Evolutionary conservation across 768 basidiomycete genomes (phyloP), one percentile per base, ranked within the genome.

Genomic region (Pulveroboletus sp.): DNA sequence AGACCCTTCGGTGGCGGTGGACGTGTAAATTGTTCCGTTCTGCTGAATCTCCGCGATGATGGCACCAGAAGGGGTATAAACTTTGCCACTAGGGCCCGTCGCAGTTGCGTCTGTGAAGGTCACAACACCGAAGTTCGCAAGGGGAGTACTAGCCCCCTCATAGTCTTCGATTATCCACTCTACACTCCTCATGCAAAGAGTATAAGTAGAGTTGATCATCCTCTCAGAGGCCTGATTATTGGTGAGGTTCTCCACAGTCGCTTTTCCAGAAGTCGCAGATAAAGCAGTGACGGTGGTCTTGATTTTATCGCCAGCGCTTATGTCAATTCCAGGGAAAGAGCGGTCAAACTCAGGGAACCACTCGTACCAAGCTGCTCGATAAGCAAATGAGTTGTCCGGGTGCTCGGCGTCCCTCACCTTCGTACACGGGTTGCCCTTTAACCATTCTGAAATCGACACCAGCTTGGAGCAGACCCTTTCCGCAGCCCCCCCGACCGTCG

Each of bases 121-220:
- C 27, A 29, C 27, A 12, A 12, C 12, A 12, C 27, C 27, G 12
- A 29, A 29, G 27, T 29, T 12, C 12, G 27, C 27, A 12, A 29
- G 35, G 1, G 46, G 34, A 44, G 57, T 58, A 5, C 43, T 41
- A 20, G 13, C 6, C 11, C 53, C 16, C 30, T 47, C 24, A 38
- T 52, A 47, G 53, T 63, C 60, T 13, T 60, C 57, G 6, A 63
- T 53, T 38, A 57, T 59, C 61, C 61, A 62, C 47, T 62, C 61
- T 10, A 54, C 61, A n/a, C 50, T 49, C 41, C 47, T 11, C 34
- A 37, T 38, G 22, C 57, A 63, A 26, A 62, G 57, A 29, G 61
- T 48, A 19, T 26, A 49, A 4, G 37, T 27, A 16, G 61, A 62
- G 11, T 36, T 50, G 39, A 63, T 27, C 0, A 30, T 4, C 35